Percentiles rank a stretch among this genome's conserved stretches.
These are phyloP conservation scores for Mucor saturninus DNA, from an alignment of 371 early-diverging fungal genomes.

Conservation along the genomic window DNA sequence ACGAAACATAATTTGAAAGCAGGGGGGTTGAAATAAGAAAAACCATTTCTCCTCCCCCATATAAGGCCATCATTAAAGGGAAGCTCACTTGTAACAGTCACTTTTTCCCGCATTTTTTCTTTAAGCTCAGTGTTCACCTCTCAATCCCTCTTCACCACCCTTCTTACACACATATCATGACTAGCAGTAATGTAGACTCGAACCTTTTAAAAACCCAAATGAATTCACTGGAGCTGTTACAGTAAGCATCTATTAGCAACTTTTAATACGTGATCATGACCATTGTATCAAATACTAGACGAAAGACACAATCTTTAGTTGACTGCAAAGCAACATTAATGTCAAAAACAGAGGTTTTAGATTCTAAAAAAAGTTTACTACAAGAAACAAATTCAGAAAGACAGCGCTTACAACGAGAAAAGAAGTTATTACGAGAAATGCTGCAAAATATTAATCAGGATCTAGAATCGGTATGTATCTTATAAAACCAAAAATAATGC, in stretches of 20 bases:
- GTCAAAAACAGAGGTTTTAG: constrained; percentile 40
- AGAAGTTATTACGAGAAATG: constrained; percentile 44
- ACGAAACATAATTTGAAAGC: constrained; percentile 21
- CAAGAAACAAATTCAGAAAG: constrained; percentile 47
- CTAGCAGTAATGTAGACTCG: constrained; percentile 11
- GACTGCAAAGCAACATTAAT: constrained; percentile 46
- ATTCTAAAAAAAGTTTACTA: constrained; percentile 38
- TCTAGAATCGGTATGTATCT: constrained; percentile 32
- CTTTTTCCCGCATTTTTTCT: constrained; percentile 5
- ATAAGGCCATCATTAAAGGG: not conserved
- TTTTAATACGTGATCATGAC: not conserved
- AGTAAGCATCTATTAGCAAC: constrained; percentile 6
- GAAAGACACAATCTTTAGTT: constrained; percentile 40
- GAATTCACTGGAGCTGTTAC: constrained; percentile 20
- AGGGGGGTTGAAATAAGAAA: constrained; percentile 10
- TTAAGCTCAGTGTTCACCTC: not conserved
- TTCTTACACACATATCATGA: not conserved
- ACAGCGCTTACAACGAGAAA: constrained; percentile 45
- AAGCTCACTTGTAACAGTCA: not conserved
- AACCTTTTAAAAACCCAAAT: constrained; percentile 18
- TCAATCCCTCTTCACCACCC: not conserved
- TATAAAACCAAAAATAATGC: not conserved
- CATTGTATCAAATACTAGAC: constrained; percentile 9
- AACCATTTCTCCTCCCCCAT: not conserved
- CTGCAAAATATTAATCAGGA: constrained; percentile 49